These are phyloP conservation scores for Diplodia sapinea DNA, from an alignment of 2,329 filamentous ascomycete species.

Conservation along the genomic window DNA sequence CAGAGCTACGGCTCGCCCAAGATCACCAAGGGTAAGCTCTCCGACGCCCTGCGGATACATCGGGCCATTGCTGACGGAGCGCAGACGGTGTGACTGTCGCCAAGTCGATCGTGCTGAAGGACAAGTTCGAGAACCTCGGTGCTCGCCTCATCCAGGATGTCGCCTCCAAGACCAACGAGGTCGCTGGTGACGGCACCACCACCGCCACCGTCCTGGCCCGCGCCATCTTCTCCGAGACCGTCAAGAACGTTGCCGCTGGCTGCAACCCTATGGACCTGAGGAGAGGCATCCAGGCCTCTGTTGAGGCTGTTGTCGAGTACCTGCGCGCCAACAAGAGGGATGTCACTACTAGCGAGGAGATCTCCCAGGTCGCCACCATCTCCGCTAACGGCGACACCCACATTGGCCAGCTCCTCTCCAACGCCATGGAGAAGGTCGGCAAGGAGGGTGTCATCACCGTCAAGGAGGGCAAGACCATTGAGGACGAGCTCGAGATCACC, in stretches of 20 bases:
- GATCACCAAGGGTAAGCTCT: slow-evolving; percentile 89
- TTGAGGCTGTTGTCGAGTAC: slow-evolving; percentile 92
- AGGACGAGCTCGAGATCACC: slow-evolving; percentile 97
- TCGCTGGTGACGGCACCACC: slow-evolving; percentile 97
- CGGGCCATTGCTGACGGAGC: slow-evolving; percentile 34
- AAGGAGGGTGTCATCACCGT: slow-evolving; percentile 99
- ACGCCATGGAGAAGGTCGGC: slow-evolving; percentile 99
- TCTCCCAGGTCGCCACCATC: slow-evolving; percentile 98
- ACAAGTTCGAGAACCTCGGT: slow-evolving; percentile 99
- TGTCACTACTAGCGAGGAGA: slow-evolving; percentile 96
- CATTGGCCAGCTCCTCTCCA: slow-evolving; percentile 94
- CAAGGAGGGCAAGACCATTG: slow-evolving; percentile 99
- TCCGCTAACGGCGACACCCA: slow-evolving; percentile 95
- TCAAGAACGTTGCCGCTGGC: slow-evolving; percentile 98
- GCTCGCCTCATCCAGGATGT: slow-evolving; percentile 96
- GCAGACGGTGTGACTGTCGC: slow-evolving; percentile 60
- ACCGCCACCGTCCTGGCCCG: slow-evolving; percentile 96
- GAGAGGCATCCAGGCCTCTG: slow-evolving; percentile 94
- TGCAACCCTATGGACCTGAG: slow-evolving; percentile 99
- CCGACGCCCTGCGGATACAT: slow-evolving; percentile 21
- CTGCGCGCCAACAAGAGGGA: slow-evolving; percentile 96
- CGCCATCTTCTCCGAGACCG: slow-evolving; percentile 99
- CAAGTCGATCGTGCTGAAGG: slow-evolving; percentile 88
- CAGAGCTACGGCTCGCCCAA: slow-evolving; percentile 98
- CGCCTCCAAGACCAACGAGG: slow-evolving; percentile 98